Evolutionary conservation across 2,329 filamentous ascomycete species (phyloP).

Genomic region (Elsinoe necatrix): DNA sequence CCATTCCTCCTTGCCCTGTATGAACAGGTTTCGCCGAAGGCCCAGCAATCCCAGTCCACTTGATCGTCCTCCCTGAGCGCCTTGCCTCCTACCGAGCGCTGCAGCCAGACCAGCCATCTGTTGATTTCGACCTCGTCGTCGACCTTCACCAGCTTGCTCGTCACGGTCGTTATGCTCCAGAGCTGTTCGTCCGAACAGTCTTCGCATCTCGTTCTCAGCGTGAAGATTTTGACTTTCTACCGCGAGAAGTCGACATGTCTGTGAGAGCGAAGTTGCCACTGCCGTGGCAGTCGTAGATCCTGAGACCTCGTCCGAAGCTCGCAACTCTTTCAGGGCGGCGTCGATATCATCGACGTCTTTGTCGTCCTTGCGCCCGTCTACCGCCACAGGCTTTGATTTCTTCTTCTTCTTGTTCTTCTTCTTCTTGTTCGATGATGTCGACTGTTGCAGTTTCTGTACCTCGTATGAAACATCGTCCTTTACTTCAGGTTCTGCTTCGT

Average conservation of each 20-base stretch:
- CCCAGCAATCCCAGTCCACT: slow-evolving; percentile 62
- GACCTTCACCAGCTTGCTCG: slow-evolving; percentile 36
- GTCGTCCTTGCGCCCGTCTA: slow-evolving; percentile 22
- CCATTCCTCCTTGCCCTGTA: slow-evolving; percentile 83
- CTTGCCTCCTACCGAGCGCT: slow-evolving; percentile 41
- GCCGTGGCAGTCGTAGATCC: slow-evolving; percentile 18
- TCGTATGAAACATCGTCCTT: slow-evolving; percentile 20
- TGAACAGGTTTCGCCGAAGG: slow-evolving; percentile 69
- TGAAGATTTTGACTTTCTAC: slow-evolving; percentile 69
- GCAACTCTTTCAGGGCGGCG: slow-evolving; percentile 51
- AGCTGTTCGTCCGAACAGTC: slow-evolving; percentile 59
- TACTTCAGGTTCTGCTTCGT: slow-evolving; percentile 30
- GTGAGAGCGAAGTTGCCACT: slow-evolving; percentile 35
- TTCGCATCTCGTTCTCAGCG: slow-evolving; percentile 83
- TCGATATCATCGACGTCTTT: slow-evolving; percentile 60
- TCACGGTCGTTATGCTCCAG: slow-evolving; percentile 50
- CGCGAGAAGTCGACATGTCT: slow-evolving; percentile 47
- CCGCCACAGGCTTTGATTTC: slow-evolving; percentile 49
- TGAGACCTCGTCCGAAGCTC: slow-evolving; percentile 25
- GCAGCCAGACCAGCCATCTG: slow-evolving; percentile 51
- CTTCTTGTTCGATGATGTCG: slow-evolving; percentile 25
- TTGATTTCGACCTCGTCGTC: slow-evolving; percentile 48
- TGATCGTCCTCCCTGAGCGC: slow-evolving; percentile 48
- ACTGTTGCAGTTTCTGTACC: slow-evolving; percentile 14
- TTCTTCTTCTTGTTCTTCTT: slow-evolving; percentile 47